Evolutionary conservation across 2,329 filamentous ascomycete species (phyloP).

Genomic region (Botrytis cinerea): DNA sequence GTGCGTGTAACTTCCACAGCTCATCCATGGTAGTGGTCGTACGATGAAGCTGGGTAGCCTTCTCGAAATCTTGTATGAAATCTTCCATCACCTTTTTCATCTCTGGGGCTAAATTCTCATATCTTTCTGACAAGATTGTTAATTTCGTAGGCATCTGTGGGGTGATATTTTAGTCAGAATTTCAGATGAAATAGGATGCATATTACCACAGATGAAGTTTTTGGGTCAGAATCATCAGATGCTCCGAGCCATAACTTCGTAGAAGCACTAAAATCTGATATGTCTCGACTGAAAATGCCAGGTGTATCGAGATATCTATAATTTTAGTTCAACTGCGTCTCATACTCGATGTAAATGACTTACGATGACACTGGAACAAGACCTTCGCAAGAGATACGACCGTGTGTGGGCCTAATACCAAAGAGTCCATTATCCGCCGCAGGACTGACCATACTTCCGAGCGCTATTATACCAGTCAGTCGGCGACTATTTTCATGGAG

Average conservation of each 20-base stretch:
- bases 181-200: background rate
- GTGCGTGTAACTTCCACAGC: slow-evolving; percentile 10
- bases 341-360: background rate
- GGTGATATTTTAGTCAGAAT: background rate
- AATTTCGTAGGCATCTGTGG: slow-evolving; percentile 9
- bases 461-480: slow-evolving; percentile 1
- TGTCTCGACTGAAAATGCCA: slow-evolving; percentile 29
- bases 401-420: slow-evolving; percentile 29
- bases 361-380: slow-evolving; percentile 28
- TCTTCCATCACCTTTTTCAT: slow-evolving; percentile 12
- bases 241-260: slow-evolving; percentile 23
- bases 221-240: background rate
- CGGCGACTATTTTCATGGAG: rapidly evolving
- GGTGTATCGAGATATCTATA: slow-evolving; percentile 31
- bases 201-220: background rate
- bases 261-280: slow-evolving; percentile 20
- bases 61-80: slow-evolving; percentile 24
- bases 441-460: slow-evolving; percentile 33
- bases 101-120: background rate
- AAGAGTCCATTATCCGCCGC: slow-evolving; percentile 30
- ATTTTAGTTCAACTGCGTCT: background rate
- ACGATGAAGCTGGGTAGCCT: background rate
- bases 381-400: slow-evolving; percentile 24
- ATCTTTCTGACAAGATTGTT: slow-evolving; percentile 6
- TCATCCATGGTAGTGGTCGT: slow-evolving; percentile 1